Conservation (phyloP, 495 filamentous ascomycete genomes). For the Neurospora cerealis region DNA sequence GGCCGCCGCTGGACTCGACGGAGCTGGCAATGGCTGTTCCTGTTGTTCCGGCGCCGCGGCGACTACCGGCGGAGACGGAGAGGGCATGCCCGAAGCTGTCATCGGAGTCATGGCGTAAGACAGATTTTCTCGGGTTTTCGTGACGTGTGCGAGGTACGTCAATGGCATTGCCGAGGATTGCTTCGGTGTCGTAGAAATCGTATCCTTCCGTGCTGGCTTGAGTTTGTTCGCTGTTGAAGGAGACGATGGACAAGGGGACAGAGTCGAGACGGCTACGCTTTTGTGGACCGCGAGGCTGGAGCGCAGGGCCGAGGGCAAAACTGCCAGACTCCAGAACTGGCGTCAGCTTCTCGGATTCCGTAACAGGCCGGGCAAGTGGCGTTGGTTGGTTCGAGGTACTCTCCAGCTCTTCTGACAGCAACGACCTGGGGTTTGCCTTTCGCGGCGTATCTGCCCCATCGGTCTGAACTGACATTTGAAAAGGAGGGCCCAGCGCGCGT, state of each 20-base stretch:
- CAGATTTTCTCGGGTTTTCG: not conserved
- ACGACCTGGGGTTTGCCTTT: constrained; percentile 25
- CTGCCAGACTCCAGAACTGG: constrained; percentile 32
- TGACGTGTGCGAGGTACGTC: constrained; percentile 33
- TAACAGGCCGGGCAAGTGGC: constrained; percentile 61
- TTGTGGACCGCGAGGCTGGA: constrained; percentile 17
- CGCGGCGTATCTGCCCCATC: constrained; percentile 30
- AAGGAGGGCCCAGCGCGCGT: not conserved
- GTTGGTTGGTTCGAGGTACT: constrained; percentile 72
- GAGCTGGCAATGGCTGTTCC: constrained; percentile 10
- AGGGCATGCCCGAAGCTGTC: constrained; percentile 73
- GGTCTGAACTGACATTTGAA: constrained; percentile 1
- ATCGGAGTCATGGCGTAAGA: constrained; percentile 59
- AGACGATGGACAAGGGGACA: constrained; percentile 30
- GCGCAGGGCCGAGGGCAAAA: constrained; percentile 30
- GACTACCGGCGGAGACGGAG: constrained; percentile 60
- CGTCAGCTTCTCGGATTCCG: constrained; percentile 26
- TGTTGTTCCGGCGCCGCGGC: constrained; percentile 30
- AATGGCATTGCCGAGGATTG: constrained; percentile 29
- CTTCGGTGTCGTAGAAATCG: constrained; percentile 46
- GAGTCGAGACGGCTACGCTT: constrained; percentile 33
- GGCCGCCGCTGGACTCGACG: constrained; percentile 19
- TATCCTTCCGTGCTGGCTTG: constrained; percentile 44
- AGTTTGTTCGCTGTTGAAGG: constrained; percentile 31
- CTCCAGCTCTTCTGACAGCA: constrained; percentile 46